A percentile compares a stretch with the other conserved stretches of the same genome.
phyloP scores from a whole-genome alignment of 129 eudicot species.

The Ambrosia artemisiifolia region DNA sequence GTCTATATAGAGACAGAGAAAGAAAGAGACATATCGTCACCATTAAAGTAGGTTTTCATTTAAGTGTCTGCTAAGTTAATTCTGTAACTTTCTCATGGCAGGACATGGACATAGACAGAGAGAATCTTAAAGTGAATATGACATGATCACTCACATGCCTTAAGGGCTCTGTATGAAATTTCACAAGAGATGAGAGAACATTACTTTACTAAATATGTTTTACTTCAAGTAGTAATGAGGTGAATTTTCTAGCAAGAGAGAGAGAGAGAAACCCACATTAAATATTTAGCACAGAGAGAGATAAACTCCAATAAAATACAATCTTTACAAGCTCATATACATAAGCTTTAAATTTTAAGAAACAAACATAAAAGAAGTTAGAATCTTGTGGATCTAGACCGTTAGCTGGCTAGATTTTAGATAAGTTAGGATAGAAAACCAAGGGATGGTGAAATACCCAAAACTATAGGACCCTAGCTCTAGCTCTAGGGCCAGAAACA shows the following conservation, averaged over 20 bases:
- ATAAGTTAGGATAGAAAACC: conserved; percentile 12
- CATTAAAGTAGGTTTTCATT: conserved; percentile 45
- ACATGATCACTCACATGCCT: conserved; percentile 35
- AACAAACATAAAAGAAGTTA: conserved; percentile 5
- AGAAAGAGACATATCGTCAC: conserved; percentile 38
- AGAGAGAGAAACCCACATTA: conserved; percentile 9
- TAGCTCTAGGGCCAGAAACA: conserved; percentile 32
- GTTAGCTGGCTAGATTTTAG: conserved; percentile 27
- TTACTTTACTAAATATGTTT: conserved; percentile 34
- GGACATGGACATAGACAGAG: conserved; percentile 33
- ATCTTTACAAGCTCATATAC: conserved; percentile 15
- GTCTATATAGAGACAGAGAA: background rate
- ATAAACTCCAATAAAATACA: conserved; percentile 31
- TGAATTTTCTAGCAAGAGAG: background rate
- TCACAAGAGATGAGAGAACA: conserved; percentile 25
- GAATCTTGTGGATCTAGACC: conserved; percentile 32
- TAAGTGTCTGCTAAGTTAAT: conserved; percentile 38
- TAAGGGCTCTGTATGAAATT: conserved; percentile 32
- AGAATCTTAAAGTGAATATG: conserved; percentile 38
- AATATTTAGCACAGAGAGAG: conserved; percentile 23
- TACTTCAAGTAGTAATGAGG: conserved; percentile 19
- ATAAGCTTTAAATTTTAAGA: conserved; percentile 12
- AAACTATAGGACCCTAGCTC: conserved; percentile 39
- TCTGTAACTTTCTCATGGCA: conserved; percentile 35
- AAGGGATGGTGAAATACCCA: conserved; percentile 33